Evolutionary conservation across 164 flowering plant genomes (phyloP).

Genomic region (Chloranthus sessilifolius): DNA sequence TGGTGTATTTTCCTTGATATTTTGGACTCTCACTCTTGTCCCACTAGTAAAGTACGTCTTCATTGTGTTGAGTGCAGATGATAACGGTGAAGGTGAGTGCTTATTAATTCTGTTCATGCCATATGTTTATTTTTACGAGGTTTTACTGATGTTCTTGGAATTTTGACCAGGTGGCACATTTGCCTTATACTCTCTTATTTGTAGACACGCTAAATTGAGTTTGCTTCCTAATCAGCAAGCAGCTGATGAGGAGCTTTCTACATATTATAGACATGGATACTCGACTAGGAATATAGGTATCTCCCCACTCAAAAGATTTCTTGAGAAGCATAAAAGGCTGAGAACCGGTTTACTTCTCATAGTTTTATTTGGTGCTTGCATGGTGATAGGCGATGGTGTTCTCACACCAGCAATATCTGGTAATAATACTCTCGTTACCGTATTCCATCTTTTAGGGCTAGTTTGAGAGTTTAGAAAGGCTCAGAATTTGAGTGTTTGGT

Average conservation of each 20-base stretch:
- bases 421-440: no score
- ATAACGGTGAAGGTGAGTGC: constrained; percentile 70
- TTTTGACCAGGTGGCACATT: constrained; percentile 56
- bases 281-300: constrained; percentile 16
- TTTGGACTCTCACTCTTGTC: constrained; percentile 68
- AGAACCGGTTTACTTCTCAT: constrained; percentile 45
- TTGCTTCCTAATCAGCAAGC: constrained; percentile 67
- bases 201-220: constrained; percentile 56
- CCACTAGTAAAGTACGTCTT: constrained; percentile 60
- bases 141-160: constrained; percentile 8
- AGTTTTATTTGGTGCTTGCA: constrained; percentile 55
- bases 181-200: constrained; percentile 63
- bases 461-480: no score
- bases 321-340: constrained; percentile 47
- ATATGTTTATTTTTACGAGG: not conserved
- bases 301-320: constrained; percentile 35
- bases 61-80: constrained; percentile 56
- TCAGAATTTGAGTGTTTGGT: no score
- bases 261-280: constrained; percentile 31
- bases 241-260: constrained; percentile 69
- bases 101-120: not conserved
- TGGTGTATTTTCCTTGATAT: constrained; percentile 69
- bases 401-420: constrained; percentile 74
- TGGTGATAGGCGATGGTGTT: constrained; percentile 51
- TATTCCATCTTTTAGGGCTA: constrained; percentile 1